Conservation (phyloP, 1,284 basidiomycete species). For the Golubevia pallescens region DNA sequence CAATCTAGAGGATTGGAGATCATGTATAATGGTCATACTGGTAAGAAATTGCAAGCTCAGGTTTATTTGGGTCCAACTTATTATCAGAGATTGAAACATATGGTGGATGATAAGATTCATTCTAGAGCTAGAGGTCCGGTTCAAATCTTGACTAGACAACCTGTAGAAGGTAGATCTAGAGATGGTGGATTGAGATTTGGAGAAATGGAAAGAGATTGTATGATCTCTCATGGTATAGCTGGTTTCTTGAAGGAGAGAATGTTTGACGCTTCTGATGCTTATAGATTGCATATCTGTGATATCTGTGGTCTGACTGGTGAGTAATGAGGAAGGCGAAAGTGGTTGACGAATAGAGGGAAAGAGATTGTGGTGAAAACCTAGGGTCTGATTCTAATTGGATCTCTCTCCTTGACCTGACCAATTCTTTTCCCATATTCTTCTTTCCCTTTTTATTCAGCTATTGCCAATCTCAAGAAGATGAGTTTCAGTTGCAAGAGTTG, state of each 20-base stretch:
- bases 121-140: constrained; percentile 95
- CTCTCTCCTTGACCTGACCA: background rate
- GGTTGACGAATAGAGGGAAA: no score
- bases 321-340: background rate
- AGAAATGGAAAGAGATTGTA: constrained; percentile 99
- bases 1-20: constrained; percentile 93
- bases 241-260: constrained; percentile 85
- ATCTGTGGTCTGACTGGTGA: constrained; percentile 45
- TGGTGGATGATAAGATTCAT: constrained; percentile 99
- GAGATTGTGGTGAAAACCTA: no score
- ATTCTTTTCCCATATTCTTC: background rate
- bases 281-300: constrained; percentile 61
- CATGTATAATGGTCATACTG: constrained; percentile 99
- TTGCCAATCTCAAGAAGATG: constrained; percentile 60
- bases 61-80: constrained; percentile 98
- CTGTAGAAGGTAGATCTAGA: constrained; percentile 97
- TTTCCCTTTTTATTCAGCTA: constrained; percentile 19
- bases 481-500: constrained; percentile 60
- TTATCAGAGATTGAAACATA: constrained; percentile 98
- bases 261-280: constrained; percentile 60
- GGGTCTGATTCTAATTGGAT: no score
- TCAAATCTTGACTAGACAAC: constrained; percentile 95
- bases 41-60: constrained; percentile 94
- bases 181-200: constrained; percentile 99
- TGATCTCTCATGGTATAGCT: constrained; percentile 99